Base-by-base conservation (phyloP, 352 stramenopile genomes). In the Bremia lactucae region DNA sequence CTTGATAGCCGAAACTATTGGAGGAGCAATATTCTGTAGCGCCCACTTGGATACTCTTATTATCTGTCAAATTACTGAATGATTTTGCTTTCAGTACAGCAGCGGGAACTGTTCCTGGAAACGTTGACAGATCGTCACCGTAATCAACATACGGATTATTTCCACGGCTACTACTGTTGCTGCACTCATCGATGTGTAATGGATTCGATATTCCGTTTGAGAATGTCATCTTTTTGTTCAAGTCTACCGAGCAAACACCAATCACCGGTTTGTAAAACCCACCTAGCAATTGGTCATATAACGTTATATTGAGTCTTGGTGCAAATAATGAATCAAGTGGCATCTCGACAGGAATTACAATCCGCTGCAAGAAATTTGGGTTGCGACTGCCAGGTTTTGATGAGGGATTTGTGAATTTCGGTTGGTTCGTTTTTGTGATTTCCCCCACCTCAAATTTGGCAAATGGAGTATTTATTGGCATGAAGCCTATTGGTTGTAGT, bases 281-380 rank as follows among this genome's bases (percentile, higher is more conserved):
- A 55, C 83, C 83, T 14, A 96, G 60, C 6, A 89, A 49, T 23
- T 75, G 72, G 41, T 96, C 85, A 41, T 82, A 86, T 21, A 95
- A 79, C 11, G 63, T 82, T 22, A 95, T 72, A 49, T 87, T 89
- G 11, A 96, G 53, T 0, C 80, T 66, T 11, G 84, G 83, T 1
- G 84, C 69, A 44, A 87, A 96, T 18, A 92, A 57, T 4, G 79
- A 72, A 55, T 96, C 73, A 0, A 91, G 38, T 0, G 87, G 87
- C 44, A 96, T 59, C 47, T 79, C 68, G 2, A 96, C 61, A 3
- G 78, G 77, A 11, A 95, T 65, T 6, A 94, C 38, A 36, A 96
- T 72, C 2, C 78, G 73, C 36, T 95, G 74, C 20, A 94, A 58
- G 49, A 91, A 96, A 54, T 96, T 96, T 0, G 85, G 83, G 39